Evolutionary conservation across 1,284 basidiomycete genomes (phyloP).

Genomic region (Naganishia sp.): DNA sequence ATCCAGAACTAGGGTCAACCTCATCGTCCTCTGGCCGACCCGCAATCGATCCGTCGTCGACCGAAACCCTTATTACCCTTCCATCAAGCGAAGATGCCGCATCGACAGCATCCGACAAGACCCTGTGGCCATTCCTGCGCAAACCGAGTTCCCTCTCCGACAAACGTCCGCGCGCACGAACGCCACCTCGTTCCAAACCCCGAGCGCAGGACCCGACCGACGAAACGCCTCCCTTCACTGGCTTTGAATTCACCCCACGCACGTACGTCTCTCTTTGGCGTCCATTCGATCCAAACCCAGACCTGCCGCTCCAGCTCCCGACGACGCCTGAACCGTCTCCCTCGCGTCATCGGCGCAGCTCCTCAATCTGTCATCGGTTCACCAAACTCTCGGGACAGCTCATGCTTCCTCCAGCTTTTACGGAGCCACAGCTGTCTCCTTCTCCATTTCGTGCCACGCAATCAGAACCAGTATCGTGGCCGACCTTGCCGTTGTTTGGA

Average conservation of each 20-base stretch:
- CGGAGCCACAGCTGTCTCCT: conserved; percentile 4
- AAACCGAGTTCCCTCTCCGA: conserved; percentile 9
- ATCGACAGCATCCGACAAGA: conserved; percentile 9
- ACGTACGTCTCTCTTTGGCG: conserved; percentile 16
- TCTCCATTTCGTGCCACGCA: background rate
- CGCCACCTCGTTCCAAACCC: background rate
- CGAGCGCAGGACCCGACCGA: background rate
- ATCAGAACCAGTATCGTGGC: background rate
- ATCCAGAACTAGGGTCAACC: conserved; percentile 17
- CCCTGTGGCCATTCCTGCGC: conserved; percentile 14
- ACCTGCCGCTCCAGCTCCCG: background rate
- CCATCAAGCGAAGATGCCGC: background rate
- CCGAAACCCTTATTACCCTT: background rate
- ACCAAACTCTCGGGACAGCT: background rate
- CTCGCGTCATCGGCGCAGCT: conserved; percentile 8
- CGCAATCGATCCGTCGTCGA: background rate
- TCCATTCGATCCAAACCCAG: background rate
- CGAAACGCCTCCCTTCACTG: background rate
- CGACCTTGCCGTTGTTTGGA: conserved; percentile 12
- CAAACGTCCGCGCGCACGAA: background rate
- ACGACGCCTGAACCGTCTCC: conserved; percentile 7
- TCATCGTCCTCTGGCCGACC: conserved; percentile 4
- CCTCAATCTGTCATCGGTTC: conserved; percentile 9
- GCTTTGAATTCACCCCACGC: conserved; percentile 19
- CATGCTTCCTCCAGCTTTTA: conserved; percentile 7